A percentile compares a stretch with the other conserved stretches of the same genome.
These are phyloP conservation scores for Mucor saturninus DNA, from an alignment of 371 early-diverging fungal genomes.

Conservation along the genomic window DNA sequence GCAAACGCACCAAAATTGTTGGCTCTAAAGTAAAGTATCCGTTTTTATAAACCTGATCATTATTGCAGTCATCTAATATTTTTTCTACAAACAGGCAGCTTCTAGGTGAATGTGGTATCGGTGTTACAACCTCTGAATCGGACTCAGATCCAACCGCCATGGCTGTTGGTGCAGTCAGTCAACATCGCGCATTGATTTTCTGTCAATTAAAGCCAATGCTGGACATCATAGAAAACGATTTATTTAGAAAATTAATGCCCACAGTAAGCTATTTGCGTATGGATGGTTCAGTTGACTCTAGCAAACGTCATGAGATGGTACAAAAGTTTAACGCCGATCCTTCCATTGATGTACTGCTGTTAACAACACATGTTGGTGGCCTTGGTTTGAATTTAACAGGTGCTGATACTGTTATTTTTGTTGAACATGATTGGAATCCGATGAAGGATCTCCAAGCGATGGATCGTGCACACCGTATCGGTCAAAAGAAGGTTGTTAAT, in stretches of 20 bases:
- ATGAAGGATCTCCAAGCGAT: slow-evolving; percentile 97
- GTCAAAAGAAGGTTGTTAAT: slow-evolving; percentile 98
- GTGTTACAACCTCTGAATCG: slow-evolving; percentile 57
- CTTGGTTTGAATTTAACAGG: slow-evolving; percentile 98
- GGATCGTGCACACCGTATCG: slow-evolving; percentile 98
- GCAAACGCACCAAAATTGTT: slow-evolving; percentile 92
- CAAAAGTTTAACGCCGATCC: slow-evolving; percentile 96
- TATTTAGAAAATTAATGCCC: slow-evolving; percentile 85
- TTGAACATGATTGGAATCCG: slow-evolving; percentile 99
- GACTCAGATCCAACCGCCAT: slow-evolving; percentile 54
- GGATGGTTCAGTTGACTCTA: slow-evolving; percentile 93
- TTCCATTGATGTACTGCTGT: slow-evolving; percentile 92
- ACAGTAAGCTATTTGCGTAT: slow-evolving; percentile 92
- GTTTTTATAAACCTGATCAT: not conserved
- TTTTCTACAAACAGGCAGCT: slow-evolving; percentile 62
- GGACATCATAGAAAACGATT: slow-evolving; percentile 93
- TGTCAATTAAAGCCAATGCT: slow-evolving; percentile 97
- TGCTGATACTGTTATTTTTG: slow-evolving; percentile 99
- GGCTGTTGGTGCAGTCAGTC: slow-evolving; percentile 71
- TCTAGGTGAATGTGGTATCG: slow-evolving; percentile 93
- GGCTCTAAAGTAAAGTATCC: slow-evolving; percentile 71
- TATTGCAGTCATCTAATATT: not conserved
- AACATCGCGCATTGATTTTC: slow-evolving; percentile 96
- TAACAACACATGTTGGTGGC: slow-evolving; percentile 99
- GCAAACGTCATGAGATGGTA: slow-evolving; percentile 89